phyloP scores from a whole-genome alignment of 805 yeast genomes.

The Saccharomyces eubayanus region DNA sequence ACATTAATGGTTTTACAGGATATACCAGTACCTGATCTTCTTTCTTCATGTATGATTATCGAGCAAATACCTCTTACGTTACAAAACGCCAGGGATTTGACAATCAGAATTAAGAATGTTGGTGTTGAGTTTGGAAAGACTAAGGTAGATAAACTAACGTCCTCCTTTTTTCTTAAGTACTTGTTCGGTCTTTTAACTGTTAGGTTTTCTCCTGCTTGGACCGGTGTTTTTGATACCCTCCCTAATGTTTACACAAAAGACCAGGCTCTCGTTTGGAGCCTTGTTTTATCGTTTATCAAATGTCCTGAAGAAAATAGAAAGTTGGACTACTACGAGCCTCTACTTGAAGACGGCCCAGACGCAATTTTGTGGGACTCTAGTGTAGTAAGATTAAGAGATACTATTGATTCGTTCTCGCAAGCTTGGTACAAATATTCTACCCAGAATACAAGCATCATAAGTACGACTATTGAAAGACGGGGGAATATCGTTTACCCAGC shows the following conservation, averaged over 20 bases:
- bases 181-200: slow-evolving; percentile 65
- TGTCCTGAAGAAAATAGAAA: slow-evolving; percentile 14
- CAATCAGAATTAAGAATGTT: slow-evolving; percentile 55
- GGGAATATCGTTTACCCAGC: slow-evolving; percentile 35
- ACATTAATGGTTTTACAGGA: slow-evolving; percentile 17
- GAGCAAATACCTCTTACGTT: slow-evolving; percentile 70
- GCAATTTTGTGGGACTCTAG: slow-evolving; percentile 36
- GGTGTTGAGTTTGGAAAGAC: slow-evolving; percentile 36
- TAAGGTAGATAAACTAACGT: slow-evolving; percentile 18
- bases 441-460: slow-evolving; percentile 33
- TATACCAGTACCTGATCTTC: slow-evolving; percentile 32
- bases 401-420: slow-evolving; percentile 26
- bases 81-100: slow-evolving; percentile 64
- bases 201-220: slow-evolving; percentile 81
- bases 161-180: slow-evolving; percentile 36
- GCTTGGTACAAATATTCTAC: slow-evolving; percentile 30
- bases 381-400: slow-evolving; percentile 39
- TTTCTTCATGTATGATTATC: slow-evolving; percentile 48
- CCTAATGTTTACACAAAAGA: slow-evolving; percentile 38
- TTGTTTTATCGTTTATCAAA: slow-evolving; percentile 34
- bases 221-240: slow-evolving; percentile 56
- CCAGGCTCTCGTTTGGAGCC: slow-evolving; percentile 47
- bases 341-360: slow-evolving; percentile 6
- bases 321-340: slow-evolving; percentile 15
- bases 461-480: slow-evolving; percentile 30